Conservation (phyloP, 768 basidiomycete genomes). For the Termitomyces sp. region DNA sequence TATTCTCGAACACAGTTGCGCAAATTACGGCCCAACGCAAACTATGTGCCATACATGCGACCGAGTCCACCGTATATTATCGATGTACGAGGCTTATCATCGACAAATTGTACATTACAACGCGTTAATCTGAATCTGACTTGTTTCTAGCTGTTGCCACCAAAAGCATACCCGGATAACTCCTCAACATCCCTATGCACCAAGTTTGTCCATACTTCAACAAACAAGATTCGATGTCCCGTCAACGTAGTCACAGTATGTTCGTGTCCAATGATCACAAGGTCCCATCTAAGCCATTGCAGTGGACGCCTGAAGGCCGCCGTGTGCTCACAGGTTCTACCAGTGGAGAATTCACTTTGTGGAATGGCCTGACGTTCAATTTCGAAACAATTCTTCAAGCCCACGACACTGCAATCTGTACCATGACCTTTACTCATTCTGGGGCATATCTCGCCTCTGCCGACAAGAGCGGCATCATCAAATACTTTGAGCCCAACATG, state of each 20-base stretch:
- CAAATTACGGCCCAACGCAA: constrained; percentile 75
- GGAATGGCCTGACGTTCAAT: constrained; percentile 99
- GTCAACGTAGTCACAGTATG: constrained; percentile 92
- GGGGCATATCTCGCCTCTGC: constrained; percentile 92
- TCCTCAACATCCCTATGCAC: constrained; percentile 92
- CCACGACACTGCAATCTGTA: constrained; percentile 91
- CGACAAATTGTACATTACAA: constrained; percentile 11
- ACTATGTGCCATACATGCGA: constrained; percentile 71
- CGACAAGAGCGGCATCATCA: constrained; percentile 92
- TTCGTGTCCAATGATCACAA: constrained; percentile 12
- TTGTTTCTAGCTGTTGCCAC: constrained; percentile 73
- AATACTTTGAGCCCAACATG: constrained; percentile 99
- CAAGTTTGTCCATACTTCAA: constrained; percentile 96
- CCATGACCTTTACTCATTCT: constrained; percentile 86
- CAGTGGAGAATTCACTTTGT: constrained; percentile 96
- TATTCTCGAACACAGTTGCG: constrained; percentile 42
- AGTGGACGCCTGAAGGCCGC: constrained; percentile 98
- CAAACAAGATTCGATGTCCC: constrained; percentile 97
- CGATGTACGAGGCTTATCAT: constrained; percentile 53
- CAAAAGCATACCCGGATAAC: constrained; percentile 88
- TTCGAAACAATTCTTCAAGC: constrained; percentile 99
- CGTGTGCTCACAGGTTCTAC: constrained; percentile 93
- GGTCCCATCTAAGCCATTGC: neutral
- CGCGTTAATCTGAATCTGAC: constrained; percentile 13
- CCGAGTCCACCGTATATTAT: constrained; percentile 87